Percentiles rank a stretch among this genome's conserved stretches.
Evolutionary conservation across 2,329 filamentous ascomycete genomes (phyloP).

Genomic region (Beauveria scarabaeidicola): DNA sequence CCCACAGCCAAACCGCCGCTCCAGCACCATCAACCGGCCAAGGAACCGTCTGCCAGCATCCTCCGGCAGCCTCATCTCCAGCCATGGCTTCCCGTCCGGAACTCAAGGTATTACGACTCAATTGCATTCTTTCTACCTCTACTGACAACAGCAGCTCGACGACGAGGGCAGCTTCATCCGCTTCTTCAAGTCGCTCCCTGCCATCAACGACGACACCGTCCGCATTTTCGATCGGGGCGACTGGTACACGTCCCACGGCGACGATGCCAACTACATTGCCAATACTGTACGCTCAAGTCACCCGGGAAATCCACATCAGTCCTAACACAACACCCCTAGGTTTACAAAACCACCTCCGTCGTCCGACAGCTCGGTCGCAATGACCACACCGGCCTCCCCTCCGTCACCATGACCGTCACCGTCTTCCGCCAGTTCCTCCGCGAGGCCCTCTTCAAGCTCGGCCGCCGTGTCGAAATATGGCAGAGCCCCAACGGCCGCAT

Average conservation of each 20-base stretch:
- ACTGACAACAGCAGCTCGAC: constrained; percentile 56
- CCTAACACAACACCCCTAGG: constrained; percentile 33
- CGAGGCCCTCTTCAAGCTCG: constrained; percentile 84
- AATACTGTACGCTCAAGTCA: constrained; percentile 47
- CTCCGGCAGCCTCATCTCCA: background rate
- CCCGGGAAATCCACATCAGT: background rate
- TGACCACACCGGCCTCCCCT: constrained; percentile 76
- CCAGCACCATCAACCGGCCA: background rate
- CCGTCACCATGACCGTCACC: constrained; percentile 90
- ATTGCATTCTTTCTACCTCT: background rate
- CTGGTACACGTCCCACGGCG: constrained; percentile 89
- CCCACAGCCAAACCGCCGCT: background rate
- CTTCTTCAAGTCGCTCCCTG: constrained; percentile 81
- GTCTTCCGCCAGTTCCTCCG: constrained; percentile 93
- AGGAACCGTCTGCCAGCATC: background rate
- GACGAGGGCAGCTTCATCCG: constrained; percentile 96
- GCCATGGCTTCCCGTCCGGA: constrained; percentile 65
- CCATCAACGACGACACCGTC: constrained; percentile 63
- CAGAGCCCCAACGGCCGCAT: constrained; percentile 66
- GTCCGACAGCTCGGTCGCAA: constrained; percentile 80
- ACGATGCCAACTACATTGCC: constrained; percentile 77
- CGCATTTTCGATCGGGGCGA: constrained; percentile 91
- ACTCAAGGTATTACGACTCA: constrained; percentile 46
- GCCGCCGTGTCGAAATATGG: constrained; percentile 89
- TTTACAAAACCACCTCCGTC: constrained; percentile 97